Evolutionary conservation across 352 stramenopile genomes (phyloP), one percentile per base, ranked within the genome.

Genomic region (Globisporangium cederbergense): DNA sequence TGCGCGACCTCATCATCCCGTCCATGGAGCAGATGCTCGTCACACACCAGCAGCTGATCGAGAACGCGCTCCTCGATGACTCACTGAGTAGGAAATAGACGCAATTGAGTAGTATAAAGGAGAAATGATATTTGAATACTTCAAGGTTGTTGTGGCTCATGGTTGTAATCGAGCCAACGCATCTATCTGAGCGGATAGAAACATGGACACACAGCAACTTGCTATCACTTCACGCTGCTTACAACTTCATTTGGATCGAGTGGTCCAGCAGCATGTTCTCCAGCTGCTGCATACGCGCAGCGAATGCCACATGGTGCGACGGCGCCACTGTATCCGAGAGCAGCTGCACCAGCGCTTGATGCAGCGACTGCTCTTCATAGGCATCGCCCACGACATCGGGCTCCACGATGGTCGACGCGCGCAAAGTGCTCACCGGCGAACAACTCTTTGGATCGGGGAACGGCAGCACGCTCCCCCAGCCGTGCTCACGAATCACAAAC

Each of bases 41-140:
- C 10, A 20, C 50, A 0, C 60, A 66, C 1, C 38, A 58, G 40
- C 60, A 66, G 20, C 28, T 66, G 0, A 45, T 66, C 13, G 60
- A 66, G 60, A 66, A 66, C 30, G 52, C 52, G 25, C 51, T 66
- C 10, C 38, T 66, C 7, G 60, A 66, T 30, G 50, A 59, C 18
- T 59, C 28, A 4, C 50, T 66, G 36, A 52, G 46, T 13, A 52
- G 38, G 9, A 63, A 56, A 34, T 57, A 43, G 20, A n/a, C 11
- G 40, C 8, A 25, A 51, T 51, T 28, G 25, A 25, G 22, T 25
- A 25, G 22, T 25, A 25, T 25, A 25, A 25, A 25, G 22, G 22
- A 25, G 22, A 28, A 28, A 28, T 28, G 25, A 28, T 28, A 28
- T 28, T 1, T 28, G 25, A 28, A 28, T 28, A 28, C 25, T 28